Base-by-base conservation (phyloP, 768 basidiomycete species). In the Obba rivulosa region DNA sequence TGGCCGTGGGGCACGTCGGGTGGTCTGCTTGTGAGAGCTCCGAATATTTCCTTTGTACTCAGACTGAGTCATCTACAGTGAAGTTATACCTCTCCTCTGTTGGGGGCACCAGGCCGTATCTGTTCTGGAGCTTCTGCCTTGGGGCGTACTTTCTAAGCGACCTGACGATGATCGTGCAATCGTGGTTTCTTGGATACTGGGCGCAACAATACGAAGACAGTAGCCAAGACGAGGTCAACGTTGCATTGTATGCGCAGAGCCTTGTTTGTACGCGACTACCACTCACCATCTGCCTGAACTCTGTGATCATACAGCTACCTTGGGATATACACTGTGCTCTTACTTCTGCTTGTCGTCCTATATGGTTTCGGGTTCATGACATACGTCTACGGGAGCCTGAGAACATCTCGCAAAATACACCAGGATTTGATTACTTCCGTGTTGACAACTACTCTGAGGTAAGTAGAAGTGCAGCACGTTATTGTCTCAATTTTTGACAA, bases 161-260 rank as follows among this genome's bases (percentile, higher is more conserved):
- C n/a, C 23, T 57, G 14, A 23, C 56, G 8, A 41, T 38, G 21
- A 54, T 58, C 21, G 8, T 61, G 11, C 61, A 67, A 45, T 61
- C 61, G 13, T 71, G 66, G 62, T 67, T 60, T 47, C 57, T 71
- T 3, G 71, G 69, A 8, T 62, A 62, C 40, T 69, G 67, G 68
- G 62, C 68, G 9, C 47, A 55, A 2, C 63, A 67, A 49, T 69
- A 69, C 49, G 64, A 68, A 23, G 43, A 46, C 5, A 56, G 50
- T 11, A 50, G 53, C 16, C 51, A 60, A 13, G 31, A 43, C 13
- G 58, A 68, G 16, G 66, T 72, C 16, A 43, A 55, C 4, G 67
- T 69, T 9, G n/a, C 49, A n/a, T 62, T 58, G 64, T 67, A 40
- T 51, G 67, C 62, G 18, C 5, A 31, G n/a, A n/a, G n/a, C n/a